Evolutionary conservation across 2,329 filamentous ascomycete species (phyloP).

Genomic region (Microascus cirrosus): DNA sequence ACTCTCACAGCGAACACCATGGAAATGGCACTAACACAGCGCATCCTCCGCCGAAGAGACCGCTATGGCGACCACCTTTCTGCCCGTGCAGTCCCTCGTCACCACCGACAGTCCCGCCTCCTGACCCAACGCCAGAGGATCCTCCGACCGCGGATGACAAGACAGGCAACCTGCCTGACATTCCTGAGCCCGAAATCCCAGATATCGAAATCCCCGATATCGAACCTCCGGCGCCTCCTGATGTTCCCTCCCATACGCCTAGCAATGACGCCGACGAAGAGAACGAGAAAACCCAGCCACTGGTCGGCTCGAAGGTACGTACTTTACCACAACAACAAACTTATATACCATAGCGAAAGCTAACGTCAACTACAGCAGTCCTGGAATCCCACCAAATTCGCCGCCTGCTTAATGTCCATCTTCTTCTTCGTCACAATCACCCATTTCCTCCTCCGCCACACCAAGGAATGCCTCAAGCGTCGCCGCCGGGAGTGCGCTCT

Average conservation of each 20-base stretch:
- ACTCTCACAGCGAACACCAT: background rate
- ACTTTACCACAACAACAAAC: too few species aligned
- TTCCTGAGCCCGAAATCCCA: background rate
- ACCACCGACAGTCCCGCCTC: background rate
- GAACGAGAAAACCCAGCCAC: too few species aligned
- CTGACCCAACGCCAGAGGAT: background rate
- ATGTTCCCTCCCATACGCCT: too few species aligned
- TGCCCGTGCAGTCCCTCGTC: constrained; percentile 1
- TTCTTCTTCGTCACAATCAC: constrained; percentile 12
- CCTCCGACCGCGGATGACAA: background rate
- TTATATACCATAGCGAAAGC: background rate
- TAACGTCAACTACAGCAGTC: background rate
- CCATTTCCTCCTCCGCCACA: constrained; percentile 13
- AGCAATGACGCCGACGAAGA: too few species aligned
- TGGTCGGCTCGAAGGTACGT: too few species aligned
- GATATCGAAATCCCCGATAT: too few species aligned
- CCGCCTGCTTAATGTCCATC: constrained; percentile 12
- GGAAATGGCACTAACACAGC: background rate
- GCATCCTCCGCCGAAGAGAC: background rate
- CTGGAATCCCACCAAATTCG: background rate
- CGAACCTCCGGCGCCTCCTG: too few species aligned
- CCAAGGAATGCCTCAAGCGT: constrained; percentile 13
- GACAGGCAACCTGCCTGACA: background rate
- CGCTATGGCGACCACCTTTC: constrained; percentile 1
- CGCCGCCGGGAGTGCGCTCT: constrained; percentile 8